Evolutionary conservation across 768 basidiomycete genomes (phyloP).

Genomic region (Collybiopsis luxurians): DNA sequence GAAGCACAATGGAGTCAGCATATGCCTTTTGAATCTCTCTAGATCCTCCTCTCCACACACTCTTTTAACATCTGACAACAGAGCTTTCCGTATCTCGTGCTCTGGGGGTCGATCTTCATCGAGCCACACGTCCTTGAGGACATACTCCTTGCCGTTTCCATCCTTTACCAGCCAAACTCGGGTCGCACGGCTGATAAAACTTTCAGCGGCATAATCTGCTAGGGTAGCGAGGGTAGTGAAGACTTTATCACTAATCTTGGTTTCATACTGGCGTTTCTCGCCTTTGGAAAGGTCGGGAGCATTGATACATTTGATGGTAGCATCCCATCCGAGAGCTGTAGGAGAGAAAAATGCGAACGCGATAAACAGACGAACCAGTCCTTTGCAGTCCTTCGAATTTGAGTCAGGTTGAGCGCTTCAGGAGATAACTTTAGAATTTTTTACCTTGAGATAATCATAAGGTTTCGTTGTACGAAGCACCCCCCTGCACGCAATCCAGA

Average conservation of each 20-base stretch:
- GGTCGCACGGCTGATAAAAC: neutral
- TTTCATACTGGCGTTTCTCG: neutral
- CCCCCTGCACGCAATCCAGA: neutral
- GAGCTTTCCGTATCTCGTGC: neutral
- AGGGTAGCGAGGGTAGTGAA: neutral
- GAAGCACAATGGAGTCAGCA: too few relatives aligned
- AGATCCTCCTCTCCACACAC: neutral
- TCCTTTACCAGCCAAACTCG: neutral
- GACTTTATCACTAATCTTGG: neutral
- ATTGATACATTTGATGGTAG: neutral
- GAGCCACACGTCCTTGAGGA: slow-evolving; percentile 1
- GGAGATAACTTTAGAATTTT: neutral
- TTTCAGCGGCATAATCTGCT: neutral
- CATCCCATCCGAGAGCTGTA: neutral
- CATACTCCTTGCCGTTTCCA: neutral
- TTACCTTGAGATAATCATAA: neutral
- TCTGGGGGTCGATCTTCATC: neutral
- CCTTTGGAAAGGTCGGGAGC: neutral
- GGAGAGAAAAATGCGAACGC: neutral
- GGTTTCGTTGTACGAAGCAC: neutral
- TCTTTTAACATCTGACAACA: neutral
- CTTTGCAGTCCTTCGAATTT: neutral
- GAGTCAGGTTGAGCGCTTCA: too few relatives aligned
- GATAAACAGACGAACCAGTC: neutral
- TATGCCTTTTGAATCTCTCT: neutral